Evolutionary conservation across 176 grass and related monocot species (phyloP).

Genomic region (Dendrocalamus sinicus): DNA sequence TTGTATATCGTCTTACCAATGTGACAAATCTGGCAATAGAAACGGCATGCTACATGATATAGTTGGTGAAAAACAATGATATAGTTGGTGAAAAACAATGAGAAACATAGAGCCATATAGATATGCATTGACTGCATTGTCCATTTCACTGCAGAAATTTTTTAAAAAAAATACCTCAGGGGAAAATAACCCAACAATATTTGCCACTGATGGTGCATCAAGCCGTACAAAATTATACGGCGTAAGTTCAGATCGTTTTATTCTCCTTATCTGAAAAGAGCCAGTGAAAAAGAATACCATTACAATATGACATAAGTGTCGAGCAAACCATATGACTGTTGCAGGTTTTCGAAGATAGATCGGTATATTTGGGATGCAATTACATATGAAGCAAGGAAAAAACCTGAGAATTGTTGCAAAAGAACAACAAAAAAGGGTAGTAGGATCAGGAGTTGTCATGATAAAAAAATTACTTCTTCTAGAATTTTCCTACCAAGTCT

Average conservation of each 20-base stretch:
- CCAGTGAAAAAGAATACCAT: not conserved
- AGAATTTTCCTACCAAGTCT: constrained; percentile 71
- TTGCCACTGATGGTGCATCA: constrained; percentile 78
- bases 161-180: constrained; percentile 63
- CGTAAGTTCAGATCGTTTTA: constrained; percentile 76
- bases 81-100: too few relatives aligned
- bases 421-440: not conserved
- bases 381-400: not conserved
- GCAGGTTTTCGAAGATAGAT: not conserved
- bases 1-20: not conserved
- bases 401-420: not conserved
- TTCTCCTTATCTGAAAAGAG: constrained; percentile 69
- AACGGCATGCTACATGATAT: not conserved
- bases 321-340: constrained; percentile 17
- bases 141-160: constrained; percentile 15
- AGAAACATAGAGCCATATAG: not conserved
- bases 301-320: constrained; percentile 21
- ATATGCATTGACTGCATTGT: not conserved
- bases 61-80: not conserved
- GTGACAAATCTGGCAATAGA: not conserved
- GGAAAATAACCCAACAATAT: constrained; percentile 83
- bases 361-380: constrained; percentile 4
- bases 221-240: constrained; percentile 94
- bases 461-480: constrained; percentile 67
- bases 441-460: not conserved